Conservation (phyloP, 768 basidiomycete species). For the Xerocomus spinulosus region DNA sequence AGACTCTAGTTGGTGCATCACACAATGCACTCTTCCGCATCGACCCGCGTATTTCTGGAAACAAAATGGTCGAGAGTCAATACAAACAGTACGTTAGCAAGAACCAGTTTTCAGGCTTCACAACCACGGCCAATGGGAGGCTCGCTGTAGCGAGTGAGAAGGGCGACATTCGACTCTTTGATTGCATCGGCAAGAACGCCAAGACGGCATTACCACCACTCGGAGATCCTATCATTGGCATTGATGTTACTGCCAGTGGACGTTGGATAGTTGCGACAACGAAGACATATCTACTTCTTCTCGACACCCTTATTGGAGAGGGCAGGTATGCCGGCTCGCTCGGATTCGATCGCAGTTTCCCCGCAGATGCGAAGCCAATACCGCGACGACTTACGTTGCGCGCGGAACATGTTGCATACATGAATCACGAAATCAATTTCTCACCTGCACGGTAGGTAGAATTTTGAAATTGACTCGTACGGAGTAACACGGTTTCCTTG, state of each 20-base stretch:
- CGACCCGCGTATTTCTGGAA: slow-evolving; percentile 90
- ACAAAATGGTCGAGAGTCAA: slow-evolving; percentile 90
- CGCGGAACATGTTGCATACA: slow-evolving; percentile 90
- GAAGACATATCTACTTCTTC: slow-evolving; percentile 87
- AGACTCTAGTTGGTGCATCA: slow-evolving; percentile 90
- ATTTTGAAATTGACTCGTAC: background rate
- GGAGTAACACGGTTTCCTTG: slow-evolving; percentile 4
- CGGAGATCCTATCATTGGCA: slow-evolving; percentile 91
- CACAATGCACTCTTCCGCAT: slow-evolving; percentile 96
- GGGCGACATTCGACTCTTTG: slow-evolving; percentile 93
- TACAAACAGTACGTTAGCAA: slow-evolving; percentile 95
- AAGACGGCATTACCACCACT: slow-evolving; percentile 96
- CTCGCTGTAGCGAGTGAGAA: slow-evolving; percentile 94
- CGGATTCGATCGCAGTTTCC: slow-evolving; percentile 95
- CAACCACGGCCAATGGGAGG: slow-evolving; percentile 82
- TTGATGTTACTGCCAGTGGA: slow-evolving; percentile 92
- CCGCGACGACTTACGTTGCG: slow-evolving; percentile 84
- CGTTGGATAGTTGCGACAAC: slow-evolving; percentile 96
- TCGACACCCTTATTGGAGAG: slow-evolving; percentile 92
- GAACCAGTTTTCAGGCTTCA: slow-evolving; percentile 90
- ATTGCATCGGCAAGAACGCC: slow-evolving; percentile 95
- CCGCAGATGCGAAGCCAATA: slow-evolving; percentile 87
- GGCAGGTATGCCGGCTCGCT: slow-evolving; percentile 77
- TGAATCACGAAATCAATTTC: slow-evolving; percentile 83
- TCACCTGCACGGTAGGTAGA: slow-evolving; percentile 80